These are phyloP conservation scores for Microcos paniculata DNA, from an alignment of 345 rosid genomes.

Conservation along the genomic window DNA sequence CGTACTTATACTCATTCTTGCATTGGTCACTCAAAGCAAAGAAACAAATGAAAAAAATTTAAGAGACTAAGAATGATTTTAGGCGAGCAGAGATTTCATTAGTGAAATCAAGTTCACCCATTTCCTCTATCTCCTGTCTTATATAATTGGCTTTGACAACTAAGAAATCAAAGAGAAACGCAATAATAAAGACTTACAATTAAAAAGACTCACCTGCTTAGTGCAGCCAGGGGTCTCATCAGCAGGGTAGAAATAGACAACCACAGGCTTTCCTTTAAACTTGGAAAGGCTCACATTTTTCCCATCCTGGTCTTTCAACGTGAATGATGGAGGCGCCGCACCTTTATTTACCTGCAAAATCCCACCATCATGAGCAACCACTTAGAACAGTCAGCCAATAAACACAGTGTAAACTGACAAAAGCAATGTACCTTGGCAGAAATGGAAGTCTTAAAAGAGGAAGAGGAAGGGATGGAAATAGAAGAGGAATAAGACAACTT, in stretches of 20 bases:
- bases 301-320: constrained; percentile 91
- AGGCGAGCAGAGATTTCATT: background rate
- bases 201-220: constrained; percentile 66
- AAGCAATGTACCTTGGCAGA: constrained; percentile 79
- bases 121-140: background rate
- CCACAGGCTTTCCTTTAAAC: constrained; percentile 94
- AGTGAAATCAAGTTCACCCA: background rate
- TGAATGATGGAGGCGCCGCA: constrained; percentile 70
- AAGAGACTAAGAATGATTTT: background rate
- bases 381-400: background rate
- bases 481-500: constrained; percentile 46
- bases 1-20: constrained; percentile 3
- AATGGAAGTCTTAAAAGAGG: constrained; percentile 39
- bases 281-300: constrained; percentile 63
- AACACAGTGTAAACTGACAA: background rate
- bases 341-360: constrained; percentile 70
- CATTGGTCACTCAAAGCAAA: background rate
- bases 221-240: constrained; percentile 97
- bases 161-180: background rate
- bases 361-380: background rate
- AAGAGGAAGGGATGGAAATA: constrained; percentile 33
- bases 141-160: background rate
- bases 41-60: background rate
- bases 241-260: constrained; percentile 92
- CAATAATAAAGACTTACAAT: background rate